phyloP scores from a whole-genome alignment of 1,284 basidiomycete species.

The Rhodotorula sp. region DNA sequence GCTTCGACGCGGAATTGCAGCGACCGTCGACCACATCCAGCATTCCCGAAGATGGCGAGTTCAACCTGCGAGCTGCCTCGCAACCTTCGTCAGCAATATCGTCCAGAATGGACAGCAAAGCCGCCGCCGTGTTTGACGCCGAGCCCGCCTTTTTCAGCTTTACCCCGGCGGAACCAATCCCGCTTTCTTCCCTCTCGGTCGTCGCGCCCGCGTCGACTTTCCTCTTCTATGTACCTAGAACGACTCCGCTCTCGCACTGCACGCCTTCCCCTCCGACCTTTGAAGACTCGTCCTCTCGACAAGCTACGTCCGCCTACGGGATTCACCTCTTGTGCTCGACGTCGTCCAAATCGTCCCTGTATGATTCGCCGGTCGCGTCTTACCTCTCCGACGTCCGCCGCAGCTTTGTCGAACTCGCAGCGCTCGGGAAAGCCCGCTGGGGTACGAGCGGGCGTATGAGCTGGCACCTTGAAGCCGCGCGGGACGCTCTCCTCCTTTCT shows the following conservation, averaged over 20 bases:
- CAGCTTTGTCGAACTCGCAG: constrained; percentile 37
- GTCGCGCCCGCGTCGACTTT: constrained; percentile 31
- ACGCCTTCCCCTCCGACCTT: constrained; percentile 4
- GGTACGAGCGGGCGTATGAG: constrained; percentile 27
- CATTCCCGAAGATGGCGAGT: constrained; percentile 22
- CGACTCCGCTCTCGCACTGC: constrained; percentile 24
- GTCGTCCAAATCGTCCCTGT: constrained; percentile 30
- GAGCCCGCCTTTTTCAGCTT: constrained; percentile 22
- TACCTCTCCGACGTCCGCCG: constrained; percentile 36
- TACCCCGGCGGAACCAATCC: constrained; percentile 34
- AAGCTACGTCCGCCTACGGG: constrained; percentile 24
- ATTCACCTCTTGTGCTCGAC: constrained; percentile 37
- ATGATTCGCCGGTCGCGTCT: constrained; percentile 23
- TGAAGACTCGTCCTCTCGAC: neutral
- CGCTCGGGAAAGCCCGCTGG: constrained; percentile 36
- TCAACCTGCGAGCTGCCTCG: neutral
- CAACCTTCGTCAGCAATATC: neutral
- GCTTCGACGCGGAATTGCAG: neutral
- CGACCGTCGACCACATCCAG: constrained; percentile 7
- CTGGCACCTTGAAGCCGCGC: constrained; percentile 37
- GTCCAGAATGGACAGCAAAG: neutral
- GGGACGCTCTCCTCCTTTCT: neutral
- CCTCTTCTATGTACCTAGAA: constrained; percentile 30
- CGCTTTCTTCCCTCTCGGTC: constrained; percentile 11
- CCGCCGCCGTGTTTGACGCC: constrained; percentile 21